A percentile compares a stretch with the other conserved stretches of the same genome.
phyloP scores from a whole-genome alignment of 805 yeast genomes.

The Deakozyma indianensis region DNA sequence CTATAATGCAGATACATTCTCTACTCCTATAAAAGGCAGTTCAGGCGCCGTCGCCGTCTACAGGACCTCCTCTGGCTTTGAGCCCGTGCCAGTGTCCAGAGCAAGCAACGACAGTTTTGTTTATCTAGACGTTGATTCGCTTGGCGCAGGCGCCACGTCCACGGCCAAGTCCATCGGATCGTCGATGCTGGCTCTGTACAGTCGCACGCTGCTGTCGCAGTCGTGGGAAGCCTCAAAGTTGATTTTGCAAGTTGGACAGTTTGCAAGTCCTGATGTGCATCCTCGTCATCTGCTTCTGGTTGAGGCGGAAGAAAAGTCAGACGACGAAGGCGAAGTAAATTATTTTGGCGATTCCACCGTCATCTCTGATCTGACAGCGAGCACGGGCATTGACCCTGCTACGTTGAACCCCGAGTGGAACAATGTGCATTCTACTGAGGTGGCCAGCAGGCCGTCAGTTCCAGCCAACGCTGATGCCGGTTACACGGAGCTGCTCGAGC shows the following conservation, averaged over 20 bases:
- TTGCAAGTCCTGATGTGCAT: slow-evolving; percentile 5
- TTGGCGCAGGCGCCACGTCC: slow-evolving; percentile 38
- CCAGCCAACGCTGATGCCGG: slow-evolving; percentile 1
- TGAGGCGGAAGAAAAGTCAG: slow-evolving; percentile 15
- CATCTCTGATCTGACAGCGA: not conserved
- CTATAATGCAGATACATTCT: slow-evolving; percentile 51
- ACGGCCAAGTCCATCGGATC: slow-evolving; percentile 40
- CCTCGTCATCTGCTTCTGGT: slow-evolving; percentile 6
- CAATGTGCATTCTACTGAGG: not conserved
- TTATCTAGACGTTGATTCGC: slow-evolving; percentile 13
- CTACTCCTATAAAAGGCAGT: slow-evolving; percentile 26
- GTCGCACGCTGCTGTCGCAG: slow-evolving; percentile 57
- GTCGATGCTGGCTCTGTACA: slow-evolving; percentile 54
- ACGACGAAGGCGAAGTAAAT: slow-evolving; percentile 28
- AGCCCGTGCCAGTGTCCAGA: slow-evolving; percentile 4
- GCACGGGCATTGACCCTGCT: slow-evolving; percentile 2
- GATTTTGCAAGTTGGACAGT: slow-evolving; percentile 64
- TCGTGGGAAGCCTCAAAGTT: slow-evolving; percentile 79
- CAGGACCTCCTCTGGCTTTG: slow-evolving; percentile 8
- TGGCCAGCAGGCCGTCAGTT: not conserved
- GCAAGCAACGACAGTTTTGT: slow-evolving; percentile 12
- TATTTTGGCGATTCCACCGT: slow-evolving; percentile 22
- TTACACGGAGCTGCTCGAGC: slow-evolving; percentile 7
- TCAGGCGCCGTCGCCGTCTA: slow-evolving; percentile 2
- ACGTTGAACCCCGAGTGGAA: slow-evolving; percentile 2